Base-by-base conservation (phyloP, 2,329 filamentous ascomycete genomes). In the Hypomyces perniciosus region DNA sequence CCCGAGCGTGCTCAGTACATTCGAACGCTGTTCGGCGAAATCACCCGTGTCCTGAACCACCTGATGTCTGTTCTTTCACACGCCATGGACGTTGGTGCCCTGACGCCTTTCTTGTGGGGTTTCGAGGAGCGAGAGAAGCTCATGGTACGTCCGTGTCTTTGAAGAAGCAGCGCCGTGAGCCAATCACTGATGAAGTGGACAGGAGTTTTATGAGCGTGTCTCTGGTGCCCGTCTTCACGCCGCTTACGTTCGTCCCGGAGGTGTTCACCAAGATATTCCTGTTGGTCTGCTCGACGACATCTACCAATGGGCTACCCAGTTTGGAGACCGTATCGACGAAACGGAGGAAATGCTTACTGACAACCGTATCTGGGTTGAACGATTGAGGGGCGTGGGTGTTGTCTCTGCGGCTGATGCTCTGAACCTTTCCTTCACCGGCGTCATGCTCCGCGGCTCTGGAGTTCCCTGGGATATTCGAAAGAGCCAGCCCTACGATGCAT, bases 141-240 rank as follows among this genome's bases (percentile, higher is more conserved):
- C 53, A 99, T 99, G 95, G 92, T 96, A 78, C 68, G 82, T 30
- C 13, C 20, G 4, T 12, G 27, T 9, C 28, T 37, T 26, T 37
- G 44, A 13, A 28, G 31, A 8, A 34, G 12, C 9, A 26, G 38
- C 27, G 10, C 31, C 29, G 38, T 7, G 13, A 20, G 10, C 13
- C 28, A 6, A 42, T 35, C 26, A 52, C 35, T 29, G 43, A 50
- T 29, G 9, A 8, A 5, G 35, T 31, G 20, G 47, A n/a, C 59
- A 97, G 92, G 93, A 99, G 84, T 99, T 99, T 76, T 99, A 99
- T 71, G 93, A 99, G 74, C 90, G 93, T 77, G 95, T 99, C 53
- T 99, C 93, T 38, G 93, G 93, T 68, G 93, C 93, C 61, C 93
- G 93, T 78, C 83, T 99, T 47, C 93, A 99, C 75, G 88, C 93